These are phyloP conservation scores for Globisporangium alternatum DNA, from an alignment of 352 stramenopile genomes.

Conservation along the genomic window DNA sequence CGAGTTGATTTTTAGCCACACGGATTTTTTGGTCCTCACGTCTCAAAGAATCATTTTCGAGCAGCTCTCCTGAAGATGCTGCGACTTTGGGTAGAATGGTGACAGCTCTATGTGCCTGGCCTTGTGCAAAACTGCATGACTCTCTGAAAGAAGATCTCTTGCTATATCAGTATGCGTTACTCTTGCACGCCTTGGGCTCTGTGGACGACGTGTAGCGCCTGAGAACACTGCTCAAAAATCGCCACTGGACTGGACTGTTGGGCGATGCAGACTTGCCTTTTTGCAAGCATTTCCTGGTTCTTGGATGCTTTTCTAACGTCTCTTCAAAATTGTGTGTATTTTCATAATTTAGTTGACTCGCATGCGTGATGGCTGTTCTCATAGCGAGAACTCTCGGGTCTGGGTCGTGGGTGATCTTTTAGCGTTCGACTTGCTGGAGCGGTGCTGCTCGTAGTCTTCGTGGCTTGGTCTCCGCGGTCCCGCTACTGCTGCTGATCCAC, in stretches of 20 bases:
- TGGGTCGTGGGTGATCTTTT: neutral
- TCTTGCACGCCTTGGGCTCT: too few species aligned
- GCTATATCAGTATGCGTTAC: too few species aligned
- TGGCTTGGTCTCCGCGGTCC: conserved; percentile 5
- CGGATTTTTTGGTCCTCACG: neutral
- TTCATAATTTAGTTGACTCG: conserved; percentile 4
- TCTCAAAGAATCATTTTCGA: neutral
- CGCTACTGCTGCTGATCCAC: neutral
- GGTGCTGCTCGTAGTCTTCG: conserved; percentile 13
- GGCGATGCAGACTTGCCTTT: too few species aligned
- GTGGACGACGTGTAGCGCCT: too few species aligned
- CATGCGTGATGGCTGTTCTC: neutral
- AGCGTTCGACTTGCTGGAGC: neutral
- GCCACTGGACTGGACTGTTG: too few species aligned
- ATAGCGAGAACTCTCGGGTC: conserved; percentile 1
- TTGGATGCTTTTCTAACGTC: neutral
- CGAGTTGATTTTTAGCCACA: neutral
- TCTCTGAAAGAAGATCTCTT: too few species aligned
- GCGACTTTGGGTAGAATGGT: too few species aligned
- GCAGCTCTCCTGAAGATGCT: too few species aligned
- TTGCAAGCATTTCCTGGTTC: neutral
- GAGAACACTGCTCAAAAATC: too few species aligned
- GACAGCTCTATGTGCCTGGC: too few species aligned
- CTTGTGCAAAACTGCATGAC: too few species aligned
- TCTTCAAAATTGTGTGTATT: neutral